These are phyloP conservation scores for Curvularia hawaiiensis DNA, from an alignment of 2,329 filamentous ascomycete species.

Conservation along the genomic window DNA sequence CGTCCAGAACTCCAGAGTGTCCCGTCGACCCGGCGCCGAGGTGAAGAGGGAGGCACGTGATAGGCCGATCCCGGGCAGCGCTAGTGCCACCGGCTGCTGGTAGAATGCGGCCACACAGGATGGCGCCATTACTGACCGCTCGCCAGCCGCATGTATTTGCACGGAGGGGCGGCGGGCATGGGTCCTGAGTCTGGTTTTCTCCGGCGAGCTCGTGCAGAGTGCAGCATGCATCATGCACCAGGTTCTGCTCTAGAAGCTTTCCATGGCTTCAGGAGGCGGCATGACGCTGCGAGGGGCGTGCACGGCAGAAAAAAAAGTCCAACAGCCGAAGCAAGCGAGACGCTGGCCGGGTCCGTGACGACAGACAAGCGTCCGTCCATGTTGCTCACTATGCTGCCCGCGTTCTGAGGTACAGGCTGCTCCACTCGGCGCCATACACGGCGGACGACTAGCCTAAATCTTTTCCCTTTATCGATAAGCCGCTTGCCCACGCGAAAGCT, in stretches of 20 bases:
- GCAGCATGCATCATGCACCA: background rate
- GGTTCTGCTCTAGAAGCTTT: slow-evolving; percentile 2
- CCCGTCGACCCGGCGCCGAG: background rate
- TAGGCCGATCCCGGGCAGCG: background rate
- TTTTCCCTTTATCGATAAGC: slow-evolving; percentile 16
- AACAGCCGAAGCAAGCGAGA: slow-evolving; percentile 26
- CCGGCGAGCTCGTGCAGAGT: slow-evolving; percentile 4
- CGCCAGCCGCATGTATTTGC: background rate
- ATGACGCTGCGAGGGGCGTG: background rate
- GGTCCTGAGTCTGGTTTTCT: background rate
- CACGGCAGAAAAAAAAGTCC: slow-evolving; percentile 15
- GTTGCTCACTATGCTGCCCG: slow-evolving; percentile 40
- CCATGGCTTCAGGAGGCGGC: background rate
- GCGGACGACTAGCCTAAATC: slow-evolving; percentile 13
- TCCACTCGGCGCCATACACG: slow-evolving; percentile 30
- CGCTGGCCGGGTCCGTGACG: slow-evolving; percentile 28
- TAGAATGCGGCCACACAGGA: background rate
- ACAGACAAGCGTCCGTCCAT: slow-evolving; percentile 9
- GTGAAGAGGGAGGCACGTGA: background rate
- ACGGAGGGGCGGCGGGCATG: background rate
- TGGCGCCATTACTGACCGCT: slow-evolving; percentile 6
- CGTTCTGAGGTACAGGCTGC: slow-evolving; percentile 34
- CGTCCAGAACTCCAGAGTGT: background rate
- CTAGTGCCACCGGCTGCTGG: background rate
- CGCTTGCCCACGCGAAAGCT: slow-evolving; percentile 10